phyloP scores from a whole-genome alignment of 78 protist species.

The Planoprotostelium fungivorum region DNA sequence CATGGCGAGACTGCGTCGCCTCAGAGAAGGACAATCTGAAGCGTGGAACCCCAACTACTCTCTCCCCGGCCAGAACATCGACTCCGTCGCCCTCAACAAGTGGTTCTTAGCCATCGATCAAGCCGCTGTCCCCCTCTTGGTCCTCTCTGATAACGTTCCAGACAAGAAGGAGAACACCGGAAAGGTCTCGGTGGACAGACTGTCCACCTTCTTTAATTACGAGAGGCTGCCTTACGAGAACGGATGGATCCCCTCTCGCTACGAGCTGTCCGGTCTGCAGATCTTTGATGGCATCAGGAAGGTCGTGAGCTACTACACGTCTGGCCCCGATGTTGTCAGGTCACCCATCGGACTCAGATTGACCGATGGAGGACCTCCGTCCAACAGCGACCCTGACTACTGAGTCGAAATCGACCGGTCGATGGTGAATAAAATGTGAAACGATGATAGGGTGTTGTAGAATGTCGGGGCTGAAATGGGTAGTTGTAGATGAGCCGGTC shows the following conservation, averaged over 20 bases:
- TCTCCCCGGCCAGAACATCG: neutral
- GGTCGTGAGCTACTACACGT: neutral
- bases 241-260: neutral
- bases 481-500: no score
- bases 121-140: neutral
- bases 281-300: neutral
- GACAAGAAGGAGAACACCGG: neutral
- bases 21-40: neutral
- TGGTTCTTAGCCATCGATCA: neutral
- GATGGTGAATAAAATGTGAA: no score
- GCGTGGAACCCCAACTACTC: neutral
- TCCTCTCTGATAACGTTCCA: neutral
- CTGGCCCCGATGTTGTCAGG: neutral
- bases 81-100: neutral
- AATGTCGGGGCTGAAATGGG: no score
- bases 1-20: neutral
- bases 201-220: neutral
- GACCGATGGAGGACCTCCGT: neutral
- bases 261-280: neutral
- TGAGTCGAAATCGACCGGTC: no score
- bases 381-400: no score
- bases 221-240: neutral
- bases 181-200: neutral
- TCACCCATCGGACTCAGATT: neutral
- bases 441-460: no score